Evolutionary conservation across 768 basidiomycete genomes (phyloP).

Genomic region (Leucocoprinus birnbaumii): DNA sequence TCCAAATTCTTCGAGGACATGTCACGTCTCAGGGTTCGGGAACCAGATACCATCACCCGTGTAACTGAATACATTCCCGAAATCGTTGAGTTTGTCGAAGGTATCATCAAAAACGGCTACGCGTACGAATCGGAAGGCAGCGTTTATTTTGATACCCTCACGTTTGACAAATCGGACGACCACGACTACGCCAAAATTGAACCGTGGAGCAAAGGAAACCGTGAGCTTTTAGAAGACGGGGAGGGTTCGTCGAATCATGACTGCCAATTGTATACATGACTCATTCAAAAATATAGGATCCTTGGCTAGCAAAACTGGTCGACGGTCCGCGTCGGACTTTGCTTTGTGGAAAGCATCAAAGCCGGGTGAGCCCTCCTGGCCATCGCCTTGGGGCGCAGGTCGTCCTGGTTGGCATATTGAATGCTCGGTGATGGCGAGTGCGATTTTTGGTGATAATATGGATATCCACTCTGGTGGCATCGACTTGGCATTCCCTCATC

Average conservation of each 20-base stretch:
- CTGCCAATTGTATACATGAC: neutral
- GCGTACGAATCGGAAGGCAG: slow-evolving; percentile 69
- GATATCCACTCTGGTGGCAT: slow-evolving; percentile 98
- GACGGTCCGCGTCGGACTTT: slow-evolving; percentile 88
- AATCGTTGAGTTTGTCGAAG: slow-evolving; percentile 85
- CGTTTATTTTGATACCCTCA: slow-evolving; percentile 87
- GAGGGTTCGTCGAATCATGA: slow-evolving; percentile 60
- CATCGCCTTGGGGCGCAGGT: slow-evolving; percentile 94
- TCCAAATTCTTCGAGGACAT: slow-evolving; percentile 88
- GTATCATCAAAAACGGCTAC: slow-evolving; percentile 84
- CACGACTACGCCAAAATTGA: slow-evolving; percentile 94
- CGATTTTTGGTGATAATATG: slow-evolving; percentile 85
- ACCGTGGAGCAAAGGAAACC: slow-evolving; percentile 94
- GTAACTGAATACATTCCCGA: slow-evolving; percentile 98
- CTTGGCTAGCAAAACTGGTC: slow-evolving; percentile 47
- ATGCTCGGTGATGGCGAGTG: slow-evolving; percentile 97
- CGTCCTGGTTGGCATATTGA: slow-evolving; percentile 99
- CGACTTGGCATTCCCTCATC: slow-evolving; percentile 98
- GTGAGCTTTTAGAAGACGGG: slow-evolving; percentile 84
- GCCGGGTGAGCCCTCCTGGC: slow-evolving; percentile 95
- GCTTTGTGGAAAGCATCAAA: slow-evolving; percentile 98
- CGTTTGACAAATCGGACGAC: slow-evolving; percentile 71
- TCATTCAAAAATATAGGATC: slow-evolving; percentile 26
- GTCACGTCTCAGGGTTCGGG: slow-evolving; percentile 79
- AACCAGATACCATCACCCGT: slow-evolving; percentile 88